A percentile compares a stretch with the other conserved stretches of the same genome.
Conservation (phyloP, 2,329 filamentous ascomycete species). For the Thielaviopsis ethacetica region DNA sequence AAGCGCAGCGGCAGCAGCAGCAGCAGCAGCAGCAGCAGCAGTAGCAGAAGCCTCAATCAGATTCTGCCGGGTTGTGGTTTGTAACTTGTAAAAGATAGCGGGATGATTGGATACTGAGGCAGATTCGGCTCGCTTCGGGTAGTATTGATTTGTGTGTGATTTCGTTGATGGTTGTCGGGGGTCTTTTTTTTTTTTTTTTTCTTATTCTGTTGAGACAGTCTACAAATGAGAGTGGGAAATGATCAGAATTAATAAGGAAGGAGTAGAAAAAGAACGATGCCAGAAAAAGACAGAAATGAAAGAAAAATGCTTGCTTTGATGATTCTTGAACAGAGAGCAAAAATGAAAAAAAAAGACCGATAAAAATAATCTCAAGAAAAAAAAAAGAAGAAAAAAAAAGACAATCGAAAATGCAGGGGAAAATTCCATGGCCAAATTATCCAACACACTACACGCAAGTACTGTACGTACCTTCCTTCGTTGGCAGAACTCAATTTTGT, state of each 20-base stretch:
- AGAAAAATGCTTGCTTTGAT: slow-evolving; percentile 19
- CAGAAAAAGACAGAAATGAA: slow-evolving; percentile 9
- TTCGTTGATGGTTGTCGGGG: background rate
- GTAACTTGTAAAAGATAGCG: background rate
- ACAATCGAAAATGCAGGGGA: slow-evolving; percentile 6
- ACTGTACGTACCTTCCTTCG: background rate
- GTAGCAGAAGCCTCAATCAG: background rate
- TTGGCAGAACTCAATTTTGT: background rate
- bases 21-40: background rate
- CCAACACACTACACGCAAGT: background rate
- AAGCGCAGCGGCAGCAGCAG: background rate
- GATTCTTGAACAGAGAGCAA: slow-evolving; percentile 14
- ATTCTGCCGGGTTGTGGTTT: background rate
- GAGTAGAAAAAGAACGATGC: background rate
- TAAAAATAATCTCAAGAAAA: slow-evolving; percentile 2
- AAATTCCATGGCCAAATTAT: background rate
- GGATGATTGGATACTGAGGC: background rate
- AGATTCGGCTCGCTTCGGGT: background rate
- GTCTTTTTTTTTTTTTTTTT: background rate
- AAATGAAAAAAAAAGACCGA: slow-evolving; percentile 7
- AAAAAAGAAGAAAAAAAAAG: background rate
- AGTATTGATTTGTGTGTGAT: background rate
- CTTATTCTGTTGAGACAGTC: background rate
- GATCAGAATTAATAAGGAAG: background rate
- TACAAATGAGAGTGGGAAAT: background rate